phyloP scores from a whole-genome alignment of 179 eudicot species.

The Beta corolliflora region DNA sequence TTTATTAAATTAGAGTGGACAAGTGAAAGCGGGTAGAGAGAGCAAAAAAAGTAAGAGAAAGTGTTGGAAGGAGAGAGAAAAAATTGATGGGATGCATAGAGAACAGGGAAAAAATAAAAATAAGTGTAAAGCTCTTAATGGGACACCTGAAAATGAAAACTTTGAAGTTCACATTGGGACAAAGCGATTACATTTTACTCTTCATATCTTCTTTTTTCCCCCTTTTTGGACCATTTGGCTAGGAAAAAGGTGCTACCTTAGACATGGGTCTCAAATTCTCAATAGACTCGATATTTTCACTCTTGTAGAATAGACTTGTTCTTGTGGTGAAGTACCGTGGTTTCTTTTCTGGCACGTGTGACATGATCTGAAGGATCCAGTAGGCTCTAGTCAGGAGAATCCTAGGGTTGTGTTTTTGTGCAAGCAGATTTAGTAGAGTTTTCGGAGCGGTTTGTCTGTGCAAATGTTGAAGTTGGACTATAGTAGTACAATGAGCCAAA shows the following conservation, averaged over 20 bases:
- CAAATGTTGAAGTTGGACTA: background rate
- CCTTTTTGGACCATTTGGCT: too few relatives aligned
- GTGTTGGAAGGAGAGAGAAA: background rate
- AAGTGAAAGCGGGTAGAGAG: background rate
- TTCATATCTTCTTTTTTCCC: too few relatives aligned
- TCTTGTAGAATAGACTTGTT: too few relatives aligned
- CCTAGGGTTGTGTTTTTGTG: background rate
- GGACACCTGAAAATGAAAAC: background rate
- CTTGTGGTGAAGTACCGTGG: too few relatives aligned
- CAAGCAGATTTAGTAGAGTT: background rate
- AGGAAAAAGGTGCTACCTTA: too few relatives aligned
- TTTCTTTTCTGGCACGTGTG: background rate
- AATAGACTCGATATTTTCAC: too few relatives aligned
- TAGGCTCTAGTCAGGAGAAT: background rate
- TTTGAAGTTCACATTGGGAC: background rate
- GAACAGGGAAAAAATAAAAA: background rate
- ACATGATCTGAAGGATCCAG: background rate
- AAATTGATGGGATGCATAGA: background rate
- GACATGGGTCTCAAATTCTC: too few relatives aligned
- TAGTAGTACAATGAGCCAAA: background rate
- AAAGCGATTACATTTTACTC: too few relatives aligned
- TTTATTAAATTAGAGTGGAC: background rate
- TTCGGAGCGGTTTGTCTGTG: background rate
- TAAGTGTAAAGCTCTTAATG: background rate
- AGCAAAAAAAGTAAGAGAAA: background rate